A percentile compares a stretch with the other conserved stretches of the same genome.
Conservation (phyloP, 176 grass and related monocot genomes). For the Tillandsia leiboldiana region DNA sequence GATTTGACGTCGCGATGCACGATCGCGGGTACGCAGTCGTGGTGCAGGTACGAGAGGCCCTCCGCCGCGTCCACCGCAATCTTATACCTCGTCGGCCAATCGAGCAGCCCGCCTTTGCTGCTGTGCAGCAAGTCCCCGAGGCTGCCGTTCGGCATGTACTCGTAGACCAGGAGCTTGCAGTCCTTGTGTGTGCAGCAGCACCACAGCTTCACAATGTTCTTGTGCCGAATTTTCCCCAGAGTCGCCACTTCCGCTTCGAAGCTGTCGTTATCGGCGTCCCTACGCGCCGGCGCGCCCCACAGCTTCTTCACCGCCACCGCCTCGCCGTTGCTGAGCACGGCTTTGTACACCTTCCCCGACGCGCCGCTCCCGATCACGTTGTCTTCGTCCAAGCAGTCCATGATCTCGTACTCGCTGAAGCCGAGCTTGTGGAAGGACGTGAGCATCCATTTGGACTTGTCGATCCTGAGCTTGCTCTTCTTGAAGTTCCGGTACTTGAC, state of each 20-base stretch:
- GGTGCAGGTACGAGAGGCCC: constrained; percentile 15
- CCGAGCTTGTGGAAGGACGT: constrained; percentile 60
- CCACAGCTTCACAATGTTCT: constrained; percentile 21
- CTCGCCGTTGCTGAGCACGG: constrained; percentile 31
- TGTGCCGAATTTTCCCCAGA: constrained; percentile 17
- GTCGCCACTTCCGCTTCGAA: constrained; percentile 28
- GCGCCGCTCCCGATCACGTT: constrained; percentile 47
- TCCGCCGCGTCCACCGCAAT: constrained; percentile 4
- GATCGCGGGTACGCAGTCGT: constrained; percentile 12
- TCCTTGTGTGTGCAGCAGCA: constrained; percentile 8
- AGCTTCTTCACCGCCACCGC: constrained; percentile 59
- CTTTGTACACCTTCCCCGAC: constrained; percentile 54
- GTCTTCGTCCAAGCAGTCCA: constrained; percentile 41
- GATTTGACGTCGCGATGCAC: constrained; percentile 9
- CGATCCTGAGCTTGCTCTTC: not conserved
- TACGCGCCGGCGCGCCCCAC: constrained; percentile 6
- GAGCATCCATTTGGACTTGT: constrained; percentile 31
- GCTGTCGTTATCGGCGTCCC: constrained; percentile 5
- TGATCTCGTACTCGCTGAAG: constrained; percentile 41
- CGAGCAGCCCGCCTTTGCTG: not conserved
- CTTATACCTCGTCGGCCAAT: constrained; percentile 15
- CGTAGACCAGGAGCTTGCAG: constrained; percentile 17
- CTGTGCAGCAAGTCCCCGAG: constrained; percentile 15
- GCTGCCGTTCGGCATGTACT: constrained; percentile 21
- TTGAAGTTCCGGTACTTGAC: constrained; percentile 26